Evolutionary conservation across 805 yeast genomes (phyloP).

Genomic region (Wickerhamiella domercqiae): DNA sequence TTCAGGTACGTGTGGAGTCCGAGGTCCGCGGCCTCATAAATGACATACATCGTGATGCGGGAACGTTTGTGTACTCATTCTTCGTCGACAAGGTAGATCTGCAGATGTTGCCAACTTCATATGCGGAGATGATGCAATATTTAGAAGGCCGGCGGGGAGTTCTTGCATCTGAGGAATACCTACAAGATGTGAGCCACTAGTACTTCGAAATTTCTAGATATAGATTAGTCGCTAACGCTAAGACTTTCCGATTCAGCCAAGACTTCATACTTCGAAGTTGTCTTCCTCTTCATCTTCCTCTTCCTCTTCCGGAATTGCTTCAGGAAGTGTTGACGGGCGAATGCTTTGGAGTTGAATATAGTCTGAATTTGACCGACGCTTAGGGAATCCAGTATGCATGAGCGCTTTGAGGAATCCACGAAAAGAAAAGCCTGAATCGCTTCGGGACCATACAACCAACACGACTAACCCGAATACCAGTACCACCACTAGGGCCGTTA

Average conservation of each 20-base stretch:
- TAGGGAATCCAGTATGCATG: constrained; percentile 11
- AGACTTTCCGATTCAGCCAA: too few relatives aligned
- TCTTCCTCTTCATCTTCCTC: constrained; percentile 16
- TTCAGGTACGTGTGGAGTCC: constrained; percentile 83
- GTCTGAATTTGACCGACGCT: constrained; percentile 3
- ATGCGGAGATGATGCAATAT: constrained; percentile 83
- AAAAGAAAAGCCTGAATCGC: constrained; percentile 12
- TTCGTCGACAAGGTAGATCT: constrained; percentile 40
- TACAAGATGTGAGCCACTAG: constrained; percentile 7
- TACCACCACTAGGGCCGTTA: constrained; percentile 24
- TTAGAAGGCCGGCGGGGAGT: constrained; percentile 87
- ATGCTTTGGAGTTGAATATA: constrained; percentile 12
- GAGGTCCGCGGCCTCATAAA: constrained; percentile 54
- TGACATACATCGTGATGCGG: constrained; percentile 52
- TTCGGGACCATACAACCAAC: constrained; percentile 13
- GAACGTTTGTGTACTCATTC: constrained; percentile 78
- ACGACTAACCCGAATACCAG: constrained; percentile 15
- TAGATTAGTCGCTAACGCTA: too few relatives aligned
- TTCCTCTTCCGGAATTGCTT: constrained; percentile 15
- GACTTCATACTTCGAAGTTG: background rate
- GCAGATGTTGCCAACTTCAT: constrained; percentile 73
- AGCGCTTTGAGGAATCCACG: constrained; percentile 13
- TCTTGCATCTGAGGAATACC: constrained; percentile 45
- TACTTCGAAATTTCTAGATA: too few relatives aligned
- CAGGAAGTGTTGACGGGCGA: constrained; percentile 14